A percentile compares a stretch with the other conserved stretches of the same genome.
Evolutionary conservation across 108 stramenopile genomes (phyloP).

Genomic region (Asterionellopsis glacialis): DNA sequence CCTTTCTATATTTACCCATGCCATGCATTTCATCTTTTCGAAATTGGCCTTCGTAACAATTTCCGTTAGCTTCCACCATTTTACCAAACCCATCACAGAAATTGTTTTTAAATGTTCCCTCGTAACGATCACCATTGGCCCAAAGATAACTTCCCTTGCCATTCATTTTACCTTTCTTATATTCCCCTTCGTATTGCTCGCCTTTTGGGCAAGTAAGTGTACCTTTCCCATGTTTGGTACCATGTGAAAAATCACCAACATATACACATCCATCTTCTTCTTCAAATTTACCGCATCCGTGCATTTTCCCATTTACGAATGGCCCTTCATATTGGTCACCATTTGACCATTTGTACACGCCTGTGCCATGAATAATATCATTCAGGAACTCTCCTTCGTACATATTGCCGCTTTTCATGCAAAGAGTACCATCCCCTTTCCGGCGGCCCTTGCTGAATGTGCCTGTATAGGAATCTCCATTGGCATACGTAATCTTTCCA

Average conservation of each 20-base stretch:
- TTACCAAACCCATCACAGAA: conserved; percentile 25
- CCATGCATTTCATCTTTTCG: conserved; percentile 30
- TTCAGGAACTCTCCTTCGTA: conserved; percentile 27
- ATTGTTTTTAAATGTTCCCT: conserved; percentile 35
- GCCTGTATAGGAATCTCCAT: too few species aligned
- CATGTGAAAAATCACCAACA: conserved; percentile 14
- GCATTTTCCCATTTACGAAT: too few species aligned
- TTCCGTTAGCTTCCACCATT: conserved; percentile 22
- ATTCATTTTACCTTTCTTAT: conserved; percentile 25
- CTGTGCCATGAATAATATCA: conserved; percentile 28
- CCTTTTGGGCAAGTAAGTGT: conserved; percentile 37
- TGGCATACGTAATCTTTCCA: too few species aligned
- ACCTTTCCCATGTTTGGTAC: conserved; percentile 30
- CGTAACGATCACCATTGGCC: conserved; percentile 35
- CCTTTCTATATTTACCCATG: conserved; percentile 19
- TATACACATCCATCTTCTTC: too few species aligned
- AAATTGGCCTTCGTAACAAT: conserved; percentile 31
- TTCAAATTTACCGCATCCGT: too few species aligned
- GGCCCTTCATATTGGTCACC: conserved; percentile 34
- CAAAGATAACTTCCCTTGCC: conserved; percentile 27
- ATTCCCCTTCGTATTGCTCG: conserved; percentile 36
- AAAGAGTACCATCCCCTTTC: too few species aligned
- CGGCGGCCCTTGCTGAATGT: too few species aligned
- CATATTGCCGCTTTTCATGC: conserved; percentile 28
- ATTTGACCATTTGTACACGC: conserved; percentile 33